Conservation (phyloP, 805 yeast genomes). For the Metschnikowia colocasiae region DNA sequence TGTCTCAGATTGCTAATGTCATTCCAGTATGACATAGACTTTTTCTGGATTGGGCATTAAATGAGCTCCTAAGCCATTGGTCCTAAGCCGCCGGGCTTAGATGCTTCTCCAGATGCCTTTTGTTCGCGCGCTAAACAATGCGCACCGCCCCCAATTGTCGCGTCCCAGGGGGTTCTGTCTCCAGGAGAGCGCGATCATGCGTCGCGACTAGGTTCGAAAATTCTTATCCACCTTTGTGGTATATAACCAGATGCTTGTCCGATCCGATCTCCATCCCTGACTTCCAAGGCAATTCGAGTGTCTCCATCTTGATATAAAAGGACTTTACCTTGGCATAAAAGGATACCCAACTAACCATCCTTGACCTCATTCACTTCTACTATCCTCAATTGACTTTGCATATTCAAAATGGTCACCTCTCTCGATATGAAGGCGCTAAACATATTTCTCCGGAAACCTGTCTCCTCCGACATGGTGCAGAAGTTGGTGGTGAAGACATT, state of each 20-base stretch:
- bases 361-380: not conserved
- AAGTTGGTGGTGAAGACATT: conserved; percentile 63
- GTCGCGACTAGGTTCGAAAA: not conserved
- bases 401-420: conserved; percentile 19
- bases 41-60: not conserved
- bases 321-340: too few species aligned
- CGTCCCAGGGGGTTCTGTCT: conserved; percentile 2
- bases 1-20: not conserved
- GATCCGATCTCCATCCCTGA: not conserved
- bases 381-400: not conserved
- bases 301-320: not conserved
- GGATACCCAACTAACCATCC: too few species aligned
- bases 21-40: not conserved
- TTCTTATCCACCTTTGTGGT: not conserved
- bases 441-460: conserved; percentile 59
- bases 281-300: not conserved
- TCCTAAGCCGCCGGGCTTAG: not conserved
- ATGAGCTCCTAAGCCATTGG: not conserved
- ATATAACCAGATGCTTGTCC: conserved; percentile 3
- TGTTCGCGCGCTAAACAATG: conserved; percentile 1
- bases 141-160: conserved; percentile 2
- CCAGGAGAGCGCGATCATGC: conserved; percentile 3
- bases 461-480: conserved; percentile 71
- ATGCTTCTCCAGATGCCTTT: not conserved
- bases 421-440: conserved; percentile 51